Conservation (phyloP, 176 grass and related monocot genomes). For the Aegilops speltoides region DNA sequence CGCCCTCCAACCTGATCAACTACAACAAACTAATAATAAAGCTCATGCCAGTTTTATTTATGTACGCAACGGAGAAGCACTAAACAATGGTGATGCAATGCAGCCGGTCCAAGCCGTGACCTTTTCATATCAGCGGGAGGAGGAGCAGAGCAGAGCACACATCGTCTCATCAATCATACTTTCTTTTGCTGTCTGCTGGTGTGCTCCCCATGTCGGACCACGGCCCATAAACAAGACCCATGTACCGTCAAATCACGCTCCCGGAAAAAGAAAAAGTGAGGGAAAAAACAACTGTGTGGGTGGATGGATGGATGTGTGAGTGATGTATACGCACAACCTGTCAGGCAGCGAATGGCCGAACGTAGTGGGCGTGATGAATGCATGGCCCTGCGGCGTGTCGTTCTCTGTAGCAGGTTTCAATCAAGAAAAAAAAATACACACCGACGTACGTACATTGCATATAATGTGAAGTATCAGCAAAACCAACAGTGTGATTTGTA, state of each 20-base stretch:
- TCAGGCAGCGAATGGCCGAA: neutral
- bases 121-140: conserved; percentile 2
- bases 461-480: too few relatives aligned
- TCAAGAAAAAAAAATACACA: too few relatives aligned
- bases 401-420: neutral
- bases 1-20: conserved; percentile 25
- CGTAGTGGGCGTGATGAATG: neutral
- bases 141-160: conserved; percentile 15
- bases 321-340: neutral
- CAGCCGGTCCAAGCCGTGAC: conserved; percentile 20
- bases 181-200: conserved; percentile 39
- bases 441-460: too few relatives aligned
- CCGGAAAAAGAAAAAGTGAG: neutral
- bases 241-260: conserved; percentile 39
- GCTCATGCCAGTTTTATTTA: conserved; percentile 1
- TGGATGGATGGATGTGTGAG: too few relatives aligned
- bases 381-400: neutral
- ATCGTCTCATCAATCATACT: neutral
- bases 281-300: neutral
- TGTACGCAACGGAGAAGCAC: neutral
- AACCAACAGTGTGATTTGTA: neutral
- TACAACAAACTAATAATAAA: neutral
- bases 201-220: conserved; percentile 26
- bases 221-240: neutral
- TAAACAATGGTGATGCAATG: conserved; percentile 14